These are phyloP conservation scores for Brasenia schreberi DNA, from an alignment of 164 flowering plant genomes.

Conservation along the genomic window DNA sequence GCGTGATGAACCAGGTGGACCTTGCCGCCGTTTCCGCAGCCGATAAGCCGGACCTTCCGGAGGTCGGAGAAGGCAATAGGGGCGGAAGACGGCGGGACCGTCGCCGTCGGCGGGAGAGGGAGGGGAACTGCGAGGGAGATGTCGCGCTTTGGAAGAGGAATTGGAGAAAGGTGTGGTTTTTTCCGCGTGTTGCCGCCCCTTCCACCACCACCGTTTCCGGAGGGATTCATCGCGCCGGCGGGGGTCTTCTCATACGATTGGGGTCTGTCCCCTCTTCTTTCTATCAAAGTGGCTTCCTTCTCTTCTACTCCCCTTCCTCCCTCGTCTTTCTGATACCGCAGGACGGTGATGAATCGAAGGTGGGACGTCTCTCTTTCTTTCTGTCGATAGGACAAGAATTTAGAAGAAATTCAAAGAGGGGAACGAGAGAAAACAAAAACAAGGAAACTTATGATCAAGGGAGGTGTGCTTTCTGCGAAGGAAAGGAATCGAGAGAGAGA, in stretches of 20 bases:
- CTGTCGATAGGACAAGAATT: not conserved
- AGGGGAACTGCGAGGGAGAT: conserved; percentile 50
- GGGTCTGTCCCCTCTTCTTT: not conserved
- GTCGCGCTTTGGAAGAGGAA: conserved; percentile 70
- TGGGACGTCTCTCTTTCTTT: not conserved
- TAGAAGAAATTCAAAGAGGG: not conserved
- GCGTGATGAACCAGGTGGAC: conserved; percentile 74
- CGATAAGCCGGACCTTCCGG: conserved; percentile 50
- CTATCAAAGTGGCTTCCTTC: not conserved
- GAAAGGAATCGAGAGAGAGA: conserved; percentile 1
- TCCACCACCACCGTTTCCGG: not conserved
- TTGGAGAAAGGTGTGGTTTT: conserved; percentile 37
- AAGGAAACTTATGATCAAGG: not conserved
- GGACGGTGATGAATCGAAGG: no score
- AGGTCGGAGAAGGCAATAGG: conserved; percentile 32
- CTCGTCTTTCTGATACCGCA: not conserved
- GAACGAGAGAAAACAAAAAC: not conserved
- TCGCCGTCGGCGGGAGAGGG: conserved; percentile 8
- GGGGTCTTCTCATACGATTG: not conserved
- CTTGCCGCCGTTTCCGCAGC: conserved; percentile 75
- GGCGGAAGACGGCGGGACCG: conserved; percentile 1
- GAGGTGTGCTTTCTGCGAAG: not conserved
- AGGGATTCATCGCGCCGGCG: conserved; percentile 23
- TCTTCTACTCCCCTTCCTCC: not conserved
- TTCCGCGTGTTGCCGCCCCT: conserved; percentile 26